Conservation (phyloP, 2,329 filamentous ascomycete species). For the Colletotrichum musicola region DNA sequence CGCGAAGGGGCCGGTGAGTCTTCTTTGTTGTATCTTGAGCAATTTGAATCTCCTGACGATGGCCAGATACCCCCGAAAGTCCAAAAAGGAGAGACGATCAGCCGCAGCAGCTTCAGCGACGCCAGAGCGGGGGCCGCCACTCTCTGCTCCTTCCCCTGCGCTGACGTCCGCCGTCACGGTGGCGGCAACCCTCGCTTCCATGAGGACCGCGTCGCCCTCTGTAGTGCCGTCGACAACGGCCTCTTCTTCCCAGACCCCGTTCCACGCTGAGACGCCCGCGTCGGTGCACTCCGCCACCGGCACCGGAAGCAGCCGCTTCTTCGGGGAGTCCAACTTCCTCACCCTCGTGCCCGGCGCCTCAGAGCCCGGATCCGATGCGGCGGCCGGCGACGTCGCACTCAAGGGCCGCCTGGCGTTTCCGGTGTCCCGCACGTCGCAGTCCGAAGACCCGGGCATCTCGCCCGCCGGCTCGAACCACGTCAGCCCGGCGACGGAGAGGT, state of each 20-base stretch:
- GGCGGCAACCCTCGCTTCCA: conserved; percentile 24
- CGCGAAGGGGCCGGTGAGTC: conserved; percentile 36
- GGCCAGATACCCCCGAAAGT: conserved; percentile 39
- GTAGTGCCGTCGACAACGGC: not conserved
- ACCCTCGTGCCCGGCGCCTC: conserved; percentile 45
- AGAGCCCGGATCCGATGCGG: conserved; percentile 8
- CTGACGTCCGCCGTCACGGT: conserved; percentile 23
- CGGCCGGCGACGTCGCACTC: conserved; percentile 2
- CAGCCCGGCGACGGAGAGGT: conserved; percentile 40
- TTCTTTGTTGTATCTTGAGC: not conserved
- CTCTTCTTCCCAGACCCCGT: conserved; percentile 5
- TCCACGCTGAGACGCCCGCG: conserved; percentile 32
- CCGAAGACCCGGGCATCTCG: conserved; percentile 23
- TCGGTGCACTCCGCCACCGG: conserved; percentile 14
- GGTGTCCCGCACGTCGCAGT: conserved; percentile 31
- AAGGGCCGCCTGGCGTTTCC: conserved; percentile 40
- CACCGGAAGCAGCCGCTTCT: conserved; percentile 46
- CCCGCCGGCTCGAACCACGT: conserved; percentile 32
- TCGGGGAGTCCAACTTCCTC: conserved; percentile 55
- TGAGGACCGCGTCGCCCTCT: conserved; percentile 32
- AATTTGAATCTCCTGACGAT: not conserved
- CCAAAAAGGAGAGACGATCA: conserved; percentile 25
- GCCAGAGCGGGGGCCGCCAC: not conserved
- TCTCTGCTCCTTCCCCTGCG: not conserved
- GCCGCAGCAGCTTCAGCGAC: conserved; percentile 6